phyloP scores from a whole-genome alignment of 2,329 filamentous ascomycete species.

The Ascochyta viciae-villosae region DNA sequence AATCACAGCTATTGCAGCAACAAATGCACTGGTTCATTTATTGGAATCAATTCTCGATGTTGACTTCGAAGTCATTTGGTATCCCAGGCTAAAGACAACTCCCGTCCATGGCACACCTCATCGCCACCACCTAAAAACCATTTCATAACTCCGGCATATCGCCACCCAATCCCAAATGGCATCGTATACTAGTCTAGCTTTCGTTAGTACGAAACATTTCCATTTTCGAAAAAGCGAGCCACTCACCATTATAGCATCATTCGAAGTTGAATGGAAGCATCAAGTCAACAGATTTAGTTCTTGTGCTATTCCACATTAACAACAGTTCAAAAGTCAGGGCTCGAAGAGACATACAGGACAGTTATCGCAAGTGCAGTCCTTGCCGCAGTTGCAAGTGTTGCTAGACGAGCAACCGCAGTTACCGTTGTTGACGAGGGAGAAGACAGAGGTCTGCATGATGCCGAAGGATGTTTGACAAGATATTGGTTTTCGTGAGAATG shows the following conservation, averaged over 20 bases:
- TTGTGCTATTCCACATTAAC: slow-evolving; percentile 3
- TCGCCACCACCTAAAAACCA: not conserved
- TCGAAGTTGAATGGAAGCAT: not conserved
- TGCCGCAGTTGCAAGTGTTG: slow-evolving; percentile 18
- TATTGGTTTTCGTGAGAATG: not conserved
- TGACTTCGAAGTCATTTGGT: not conserved
- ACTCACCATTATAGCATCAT: not conserved
- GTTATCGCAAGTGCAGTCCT: slow-evolving; percentile 22
- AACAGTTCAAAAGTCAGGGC: too few species aligned
- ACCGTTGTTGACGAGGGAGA: slow-evolving; percentile 14
- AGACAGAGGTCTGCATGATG: slow-evolving; percentile 5
- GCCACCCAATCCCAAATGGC: not conserved
- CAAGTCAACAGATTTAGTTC: not conserved
- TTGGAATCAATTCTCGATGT: not conserved
- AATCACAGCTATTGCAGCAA: not conserved
- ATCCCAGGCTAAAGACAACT: slow-evolving; percentile 1
- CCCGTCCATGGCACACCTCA: not conserved
- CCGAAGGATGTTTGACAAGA: not conserved
- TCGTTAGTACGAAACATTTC: not conserved
- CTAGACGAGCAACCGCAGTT: slow-evolving; percentile 20
- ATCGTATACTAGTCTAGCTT: not conserved
- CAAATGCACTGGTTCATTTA: not conserved
- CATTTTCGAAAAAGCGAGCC: too few species aligned
- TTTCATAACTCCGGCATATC: not conserved
- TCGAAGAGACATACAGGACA: slow-evolving; percentile 17